Base-by-base conservation (phyloP, 2,329 filamentous ascomycete genomes). In the Botrytis byssoidea region DNA sequence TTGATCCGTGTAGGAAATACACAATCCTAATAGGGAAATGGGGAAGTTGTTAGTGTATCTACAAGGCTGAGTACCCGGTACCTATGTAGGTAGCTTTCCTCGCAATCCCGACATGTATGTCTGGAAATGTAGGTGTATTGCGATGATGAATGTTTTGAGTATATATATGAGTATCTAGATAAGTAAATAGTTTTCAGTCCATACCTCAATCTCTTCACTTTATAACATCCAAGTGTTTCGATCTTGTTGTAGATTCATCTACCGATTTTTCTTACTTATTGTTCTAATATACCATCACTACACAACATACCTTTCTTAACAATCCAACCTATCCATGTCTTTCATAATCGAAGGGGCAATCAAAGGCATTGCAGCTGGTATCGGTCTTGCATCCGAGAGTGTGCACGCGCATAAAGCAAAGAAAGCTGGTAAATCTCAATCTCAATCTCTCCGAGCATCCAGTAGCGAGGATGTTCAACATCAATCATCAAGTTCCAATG, bases 321-420 rank as follows among this genome's bases (percentile, higher is more conserved):
- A 2, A 3, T 25, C 14, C 29, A 32, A 32, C 5, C 37, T 5
- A 32, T 18, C n/a, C n/a, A 59, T 70, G 51, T 32, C 67, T 32
- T 46, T 46, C 18, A 25, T 44, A n/a, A 25, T 70, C 48, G 25
- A 44, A 59, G 18, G 29, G 9, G 67, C 48, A 59, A 70, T 77
- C 25, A 76, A 74, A 37, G 70, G 77, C 44, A 63, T 79, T 6
- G 77, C 76, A 25, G 75, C 76, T 9, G 77, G 78, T 32, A 78
- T 79, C n/a, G 76, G 77, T 29, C 76, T 79, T 4, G 78, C 77
- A n/a, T 77, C 77, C 6, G 78, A 79, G 71, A 75, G 71, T n/a
- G 72, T 76, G 29, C 48, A 70, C 1, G n/a, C 72, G 14, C 59
- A 72, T 18, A 59, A 72, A 44, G 67, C 51, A 8, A 69, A 69